Conservation (phyloP, 106 monocot genomes). For the Xerophyta viscosa region DNA sequence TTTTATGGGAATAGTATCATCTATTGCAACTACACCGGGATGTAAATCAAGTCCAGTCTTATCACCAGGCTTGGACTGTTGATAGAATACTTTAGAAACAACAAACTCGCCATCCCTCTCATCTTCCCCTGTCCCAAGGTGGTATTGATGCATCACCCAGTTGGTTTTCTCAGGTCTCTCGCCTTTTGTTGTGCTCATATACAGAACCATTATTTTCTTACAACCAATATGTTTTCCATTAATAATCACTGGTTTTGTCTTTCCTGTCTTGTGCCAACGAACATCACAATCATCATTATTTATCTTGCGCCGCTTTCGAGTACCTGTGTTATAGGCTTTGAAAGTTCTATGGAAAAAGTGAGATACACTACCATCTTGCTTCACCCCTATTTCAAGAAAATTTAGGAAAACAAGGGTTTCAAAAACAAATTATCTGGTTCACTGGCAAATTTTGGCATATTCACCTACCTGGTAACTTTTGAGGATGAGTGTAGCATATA, state of each 20-base stretch:
- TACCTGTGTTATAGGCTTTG: conserved; percentile 93
- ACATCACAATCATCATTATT: conserved; percentile 61
- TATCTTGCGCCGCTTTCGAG: conserved; percentile 87
- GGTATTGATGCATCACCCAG: conserved; percentile 99
- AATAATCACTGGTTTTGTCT: conserved; percentile 83
- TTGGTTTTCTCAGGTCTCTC: conserved; percentile 81
- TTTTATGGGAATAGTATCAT: conserved; percentile 6
- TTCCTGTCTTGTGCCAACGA: conserved; percentile 98
- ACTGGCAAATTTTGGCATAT: too few species aligned
- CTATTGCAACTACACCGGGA: conserved; percentile 4
- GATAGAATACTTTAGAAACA: conserved; percentile 94
- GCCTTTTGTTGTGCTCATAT: conserved; percentile 56
- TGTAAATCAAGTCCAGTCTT: conserved; percentile 23
- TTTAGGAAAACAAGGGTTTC: background rate
- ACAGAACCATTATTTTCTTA: conserved; percentile 98
- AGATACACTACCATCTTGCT: conserved; percentile 81
- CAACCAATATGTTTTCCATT: conserved; percentile 76
- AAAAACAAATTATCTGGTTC: too few species aligned
- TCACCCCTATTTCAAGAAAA: conserved; percentile 50
- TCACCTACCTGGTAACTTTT: conserved; percentile 81
- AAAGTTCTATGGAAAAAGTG: conserved; percentile 97
- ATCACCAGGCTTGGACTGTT: conserved; percentile 49
- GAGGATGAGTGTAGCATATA: conserved; percentile 92
- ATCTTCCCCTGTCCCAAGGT: conserved; percentile 78
- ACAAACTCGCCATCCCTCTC: conserved; percentile 85